phyloP scores from a whole-genome alignment of 2,329 filamentous ascomycete genomes.

The Calcarisporium arbuscula region DNA sequence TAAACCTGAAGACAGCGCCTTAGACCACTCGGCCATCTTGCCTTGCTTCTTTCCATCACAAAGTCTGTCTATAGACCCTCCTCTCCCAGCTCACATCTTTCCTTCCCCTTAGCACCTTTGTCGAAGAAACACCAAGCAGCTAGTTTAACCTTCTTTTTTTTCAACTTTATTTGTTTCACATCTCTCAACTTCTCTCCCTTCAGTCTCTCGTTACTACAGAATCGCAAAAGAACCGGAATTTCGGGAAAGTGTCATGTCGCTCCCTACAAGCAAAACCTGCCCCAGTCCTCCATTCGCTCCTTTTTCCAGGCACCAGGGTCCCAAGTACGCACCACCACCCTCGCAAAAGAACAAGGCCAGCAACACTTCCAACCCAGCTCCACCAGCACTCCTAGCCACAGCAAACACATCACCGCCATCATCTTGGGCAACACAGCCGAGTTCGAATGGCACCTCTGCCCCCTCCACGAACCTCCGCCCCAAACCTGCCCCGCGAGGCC shows the following conservation, averaged over 20 bases:
- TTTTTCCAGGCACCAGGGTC: constrained; percentile 51
- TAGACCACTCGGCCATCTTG: neutral
- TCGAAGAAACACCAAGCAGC: too few relatives aligned
- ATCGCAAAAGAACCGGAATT: too few relatives aligned
- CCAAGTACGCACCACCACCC: constrained; percentile 29
- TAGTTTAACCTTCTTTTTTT: too few relatives aligned
- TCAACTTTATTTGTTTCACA: neutral
- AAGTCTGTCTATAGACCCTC: too few relatives aligned
- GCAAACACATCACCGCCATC: constrained; percentile 18
- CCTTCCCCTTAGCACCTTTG: constrained; percentile 1
- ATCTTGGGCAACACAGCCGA: too few relatives aligned
- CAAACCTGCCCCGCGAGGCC: constrained; percentile 39
- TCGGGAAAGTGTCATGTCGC: constrained; percentile 37
- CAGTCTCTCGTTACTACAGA: neutral
- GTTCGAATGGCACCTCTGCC: constrained; percentile 16
- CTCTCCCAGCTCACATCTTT: neutral
- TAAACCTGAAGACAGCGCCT: too few relatives aligned
- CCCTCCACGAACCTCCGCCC: constrained; percentile 21
- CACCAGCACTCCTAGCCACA: too few relatives aligned
- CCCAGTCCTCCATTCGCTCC: constrained; percentile 54
- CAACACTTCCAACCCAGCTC: constrained; percentile 20
- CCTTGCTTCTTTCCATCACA: neutral
- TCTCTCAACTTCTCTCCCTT: constrained; percentile 1
- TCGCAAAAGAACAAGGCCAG: constrained; percentile 13
- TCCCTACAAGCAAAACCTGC: constrained; percentile 29